Conservation (phyloP, 2,329 filamentous ascomycete genomes). For the Byssothecium circinans region DNA sequence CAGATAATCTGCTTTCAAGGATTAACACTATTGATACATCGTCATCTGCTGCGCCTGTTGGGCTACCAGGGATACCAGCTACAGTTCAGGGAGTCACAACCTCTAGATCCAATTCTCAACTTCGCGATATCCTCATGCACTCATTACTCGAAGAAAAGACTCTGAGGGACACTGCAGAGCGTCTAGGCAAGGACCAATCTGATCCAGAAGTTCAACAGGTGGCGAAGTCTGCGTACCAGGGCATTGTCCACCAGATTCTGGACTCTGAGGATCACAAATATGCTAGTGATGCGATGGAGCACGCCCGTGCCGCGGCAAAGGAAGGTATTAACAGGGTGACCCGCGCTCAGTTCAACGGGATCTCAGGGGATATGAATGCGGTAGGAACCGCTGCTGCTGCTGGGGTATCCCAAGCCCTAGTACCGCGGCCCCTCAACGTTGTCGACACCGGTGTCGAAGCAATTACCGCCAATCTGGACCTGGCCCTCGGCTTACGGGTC, state of each 20-base stretch:
- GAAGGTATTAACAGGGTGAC: constrained; percentile 43
- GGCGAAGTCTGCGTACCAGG: constrained; percentile 44
- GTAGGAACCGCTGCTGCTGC: constrained; percentile 14
- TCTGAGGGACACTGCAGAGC: constrained; percentile 42
- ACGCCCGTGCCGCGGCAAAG: constrained; percentile 36
- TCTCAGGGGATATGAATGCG: constrained; percentile 12
- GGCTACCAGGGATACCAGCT: constrained; percentile 1
- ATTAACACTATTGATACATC: constrained; percentile 35
- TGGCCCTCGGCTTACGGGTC: constrained; percentile 17
- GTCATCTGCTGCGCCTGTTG: constrained; percentile 7
- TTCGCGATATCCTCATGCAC: constrained; percentile 47
- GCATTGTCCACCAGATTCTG: constrained; percentile 42
- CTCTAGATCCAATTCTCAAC: constrained; percentile 25
- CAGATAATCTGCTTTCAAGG: constrained; percentile 27
- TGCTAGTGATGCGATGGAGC: constrained; percentile 43
- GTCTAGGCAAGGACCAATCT: constrained; percentile 33
- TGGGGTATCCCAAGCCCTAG: constrained; percentile 26
- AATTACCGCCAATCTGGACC: constrained; percentile 1
- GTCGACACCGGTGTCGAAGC: neutral
- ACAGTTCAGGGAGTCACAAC: constrained; percentile 10
- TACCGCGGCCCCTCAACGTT: constrained; percentile 12
- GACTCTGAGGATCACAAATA: constrained; percentile 43
- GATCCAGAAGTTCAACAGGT: constrained; percentile 43
- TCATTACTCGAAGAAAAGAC: constrained; percentile 51
- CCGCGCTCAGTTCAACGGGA: constrained; percentile 25